Conservation (phyloP, 257 asterid genomes). For the Nicotiana obtusifolia region DNA sequence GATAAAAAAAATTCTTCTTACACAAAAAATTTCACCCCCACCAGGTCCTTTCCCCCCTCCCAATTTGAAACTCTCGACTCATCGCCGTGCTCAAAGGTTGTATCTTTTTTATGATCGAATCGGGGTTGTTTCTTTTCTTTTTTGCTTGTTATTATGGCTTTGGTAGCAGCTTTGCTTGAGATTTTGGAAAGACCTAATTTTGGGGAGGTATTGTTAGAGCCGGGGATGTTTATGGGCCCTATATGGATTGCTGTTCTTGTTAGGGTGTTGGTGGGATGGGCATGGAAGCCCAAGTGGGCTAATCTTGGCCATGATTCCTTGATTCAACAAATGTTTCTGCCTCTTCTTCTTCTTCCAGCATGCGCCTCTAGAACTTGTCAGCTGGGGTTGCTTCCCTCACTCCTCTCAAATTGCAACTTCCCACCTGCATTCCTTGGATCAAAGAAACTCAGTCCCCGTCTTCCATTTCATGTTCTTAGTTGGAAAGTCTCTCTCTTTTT, state of each 20-base stretch:
- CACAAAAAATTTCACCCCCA: too few species aligned
- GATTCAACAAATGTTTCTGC: conserved; percentile 16
- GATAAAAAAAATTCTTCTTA: too few species aligned
- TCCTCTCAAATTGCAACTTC: conserved; percentile 33
- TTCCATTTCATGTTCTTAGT: conserved; percentile 26
- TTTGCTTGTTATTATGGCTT: conserved; percentile 29
- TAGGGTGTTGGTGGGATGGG: conserved; percentile 85
- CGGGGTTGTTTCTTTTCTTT: background rate
- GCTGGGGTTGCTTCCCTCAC: background rate
- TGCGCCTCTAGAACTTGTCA: conserved; percentile 24
- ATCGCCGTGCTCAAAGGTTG: conserved; percentile 43
- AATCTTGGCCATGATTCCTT: conserved; percentile 17
- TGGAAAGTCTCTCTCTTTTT: background rate
- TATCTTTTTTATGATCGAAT: conserved; percentile 43
- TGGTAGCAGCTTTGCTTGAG: conserved; percentile 50
- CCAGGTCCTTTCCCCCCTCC: too few species aligned
- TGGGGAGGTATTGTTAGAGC: conserved; percentile 46
- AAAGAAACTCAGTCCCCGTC: conserved; percentile 4
- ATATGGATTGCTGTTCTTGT: conserved; percentile 70
- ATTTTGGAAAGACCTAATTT: conserved; percentile 48
- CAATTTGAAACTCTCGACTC: conserved; percentile 35
- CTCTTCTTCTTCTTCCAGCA: background rate
- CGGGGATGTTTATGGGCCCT: conserved; percentile 48
- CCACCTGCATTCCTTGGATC: conserved; percentile 36
- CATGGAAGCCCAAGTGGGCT: conserved; percentile 91